Conservation (phyloP, 106 monocot genomes). For the Posidonia australis region DNA sequence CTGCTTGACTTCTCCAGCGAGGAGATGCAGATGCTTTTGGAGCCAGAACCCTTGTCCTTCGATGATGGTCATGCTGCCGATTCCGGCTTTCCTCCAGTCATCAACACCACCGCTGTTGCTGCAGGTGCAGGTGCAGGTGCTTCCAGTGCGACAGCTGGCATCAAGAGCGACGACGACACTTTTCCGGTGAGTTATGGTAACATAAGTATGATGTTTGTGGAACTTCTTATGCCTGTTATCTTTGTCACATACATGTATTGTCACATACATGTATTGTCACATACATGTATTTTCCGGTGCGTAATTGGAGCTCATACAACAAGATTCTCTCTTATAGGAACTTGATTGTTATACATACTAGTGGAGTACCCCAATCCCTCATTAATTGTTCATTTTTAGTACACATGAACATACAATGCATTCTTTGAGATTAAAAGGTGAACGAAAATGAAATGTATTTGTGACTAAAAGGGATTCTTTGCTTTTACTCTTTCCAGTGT, state of each 20-base stretch:
- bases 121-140: not conserved
- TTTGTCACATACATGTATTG: too few species aligned
- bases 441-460: too few species aligned
- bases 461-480: not conserved
- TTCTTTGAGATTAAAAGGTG: too few species aligned
- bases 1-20: conserved; percentile 4
- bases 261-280: too few species aligned
- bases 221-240: too few species aligned
- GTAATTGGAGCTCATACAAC: too few species aligned
- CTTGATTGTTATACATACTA: too few species aligned
- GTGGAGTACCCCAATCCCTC: too few species aligned
- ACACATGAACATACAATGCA: too few species aligned
- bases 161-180: not conserved
- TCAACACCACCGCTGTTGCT: not conserved
- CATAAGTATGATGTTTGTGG: not conserved
- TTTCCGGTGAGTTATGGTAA: not conserved
- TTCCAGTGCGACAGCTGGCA: not conserved
- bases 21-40: conserved; percentile 1
- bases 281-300: too few species aligned
- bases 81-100: not conserved
- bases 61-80: not conserved
- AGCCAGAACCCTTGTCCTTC: not conserved
- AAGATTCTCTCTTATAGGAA: too few species aligned
- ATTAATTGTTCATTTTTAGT: too few species aligned
- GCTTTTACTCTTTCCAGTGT: not conserved